phyloP scores from a whole-genome alignment of 306 rosid species.

The Sophora flavescens region DNA sequence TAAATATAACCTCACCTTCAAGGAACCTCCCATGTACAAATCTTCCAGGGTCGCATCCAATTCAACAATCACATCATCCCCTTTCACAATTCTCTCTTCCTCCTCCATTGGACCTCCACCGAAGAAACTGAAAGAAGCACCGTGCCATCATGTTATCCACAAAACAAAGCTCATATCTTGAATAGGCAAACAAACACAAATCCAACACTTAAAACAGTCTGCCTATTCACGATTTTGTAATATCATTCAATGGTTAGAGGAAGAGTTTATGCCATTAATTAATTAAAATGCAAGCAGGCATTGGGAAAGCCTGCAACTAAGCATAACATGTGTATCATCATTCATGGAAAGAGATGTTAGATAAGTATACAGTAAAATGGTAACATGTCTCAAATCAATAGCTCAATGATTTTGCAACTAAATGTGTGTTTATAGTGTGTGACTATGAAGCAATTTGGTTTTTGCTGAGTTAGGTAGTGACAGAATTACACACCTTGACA shows the following conservation, averaged over 20 bases:
- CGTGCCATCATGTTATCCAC: not conserved
- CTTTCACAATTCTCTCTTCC: conserved; percentile 74
- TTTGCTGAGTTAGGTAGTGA: no score
- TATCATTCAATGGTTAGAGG: not conserved
- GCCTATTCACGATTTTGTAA: not conserved
- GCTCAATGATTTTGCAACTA: not conserved
- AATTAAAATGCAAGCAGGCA: not conserved
- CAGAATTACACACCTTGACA: no score
- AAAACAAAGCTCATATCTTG: not conserved
- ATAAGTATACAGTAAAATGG: not conserved
- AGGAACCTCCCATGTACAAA: conserved; percentile 82
- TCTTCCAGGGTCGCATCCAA: conserved; percentile 77
- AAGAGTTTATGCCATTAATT: not conserved
- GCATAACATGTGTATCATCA: not conserved
- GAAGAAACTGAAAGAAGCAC: conserved; percentile 61
- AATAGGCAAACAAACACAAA: conserved; percentile 3
- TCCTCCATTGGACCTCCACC: conserved; percentile 70
- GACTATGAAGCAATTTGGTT: not conserved
- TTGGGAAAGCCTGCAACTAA: not conserved
- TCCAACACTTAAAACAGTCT: not conserved
- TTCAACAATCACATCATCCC: conserved; percentile 75
- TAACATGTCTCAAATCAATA: not conserved
- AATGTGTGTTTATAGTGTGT: not conserved
- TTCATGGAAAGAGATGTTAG: not conserved
- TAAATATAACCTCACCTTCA: conserved; percentile 56